Base-by-base conservation (phyloP, 2,329 filamentous ascomycete species). In the Aspergillus intermedius region DNA sequence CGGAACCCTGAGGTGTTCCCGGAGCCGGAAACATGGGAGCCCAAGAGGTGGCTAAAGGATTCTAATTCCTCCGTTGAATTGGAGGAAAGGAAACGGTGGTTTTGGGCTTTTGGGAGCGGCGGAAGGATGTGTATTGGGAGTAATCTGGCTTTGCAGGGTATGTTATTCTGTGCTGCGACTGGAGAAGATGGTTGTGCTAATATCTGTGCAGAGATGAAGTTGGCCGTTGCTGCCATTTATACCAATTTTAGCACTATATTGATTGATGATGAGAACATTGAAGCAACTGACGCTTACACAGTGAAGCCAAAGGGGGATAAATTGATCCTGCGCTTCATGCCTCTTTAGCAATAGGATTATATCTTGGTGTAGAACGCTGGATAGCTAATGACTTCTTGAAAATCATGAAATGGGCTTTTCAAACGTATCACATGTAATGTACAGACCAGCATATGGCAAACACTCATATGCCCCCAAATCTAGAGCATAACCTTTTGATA, bases 151-250 rank as follows among this genome's bases (percentile, higher is more conserved):
- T 57, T 74, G 52, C 73, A 76, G 61, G 70, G 72, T 74, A 62
- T 25, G 47, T 28, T 46, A 17, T 35, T 6, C 5, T 40, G 19
- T 22, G 10, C 10, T 32, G 4, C 1, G 17, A 6, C 10, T 12
- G 4, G 2, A 15, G 2, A 1, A 8, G 25, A 42, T 41, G 13
- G 17, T 32, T 7, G 13, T 15, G 34, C 49, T 58, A 35, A 57
- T 40, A 40, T 0, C 23, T 4, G 43, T 46, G 60, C 57, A 85
- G 86, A 87, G 54, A 87, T 90, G 71, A 90, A 90, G 66, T 74
- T 86, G 41, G 79, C 84, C 4, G 69, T 85, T 28, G 84, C 85
- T 0, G 78, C 80, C 1, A 79, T 93, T 4, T 91, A 89, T 64
- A 79, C 80, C 3, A 86, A 83, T 48, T 87, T 80, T 61, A 75